phyloP scores from a whole-genome alignment of 108 stramenopile species.

The Cyclostephanos invisitatus region DNA sequence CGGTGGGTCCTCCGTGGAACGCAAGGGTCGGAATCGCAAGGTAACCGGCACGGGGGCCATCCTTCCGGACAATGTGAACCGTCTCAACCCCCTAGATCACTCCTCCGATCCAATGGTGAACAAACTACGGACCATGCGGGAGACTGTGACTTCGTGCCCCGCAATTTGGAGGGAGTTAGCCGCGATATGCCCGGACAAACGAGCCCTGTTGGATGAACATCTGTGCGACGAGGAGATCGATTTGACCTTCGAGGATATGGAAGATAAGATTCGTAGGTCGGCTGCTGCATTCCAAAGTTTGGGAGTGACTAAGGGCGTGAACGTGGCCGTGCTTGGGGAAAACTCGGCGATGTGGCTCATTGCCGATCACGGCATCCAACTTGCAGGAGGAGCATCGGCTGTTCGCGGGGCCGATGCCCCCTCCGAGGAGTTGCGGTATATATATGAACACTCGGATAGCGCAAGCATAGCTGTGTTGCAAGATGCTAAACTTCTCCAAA shows the following conservation, averaged over 20 bases:
- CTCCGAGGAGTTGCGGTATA: slow-evolving; percentile 82
- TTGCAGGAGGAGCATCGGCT: slow-evolving; percentile 76
- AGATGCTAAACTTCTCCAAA: slow-evolving; percentile 67
- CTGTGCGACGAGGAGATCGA: slow-evolving; percentile 69
- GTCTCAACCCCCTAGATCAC: slow-evolving; percentile 63
- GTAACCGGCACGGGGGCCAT: slow-evolving; percentile 56
- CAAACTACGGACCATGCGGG: slow-evolving; percentile 69
- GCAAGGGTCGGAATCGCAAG: slow-evolving; percentile 46
- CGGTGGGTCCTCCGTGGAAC: slow-evolving; percentile 39
- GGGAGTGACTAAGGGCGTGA: slow-evolving; percentile 64
- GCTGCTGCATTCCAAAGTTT: slow-evolving; percentile 64
- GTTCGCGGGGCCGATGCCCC: slow-evolving; percentile 91
- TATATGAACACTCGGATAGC: slow-evolving; percentile 91
- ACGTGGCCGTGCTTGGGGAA: slow-evolving; percentile 85
- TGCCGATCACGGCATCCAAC: slow-evolving; percentile 84
- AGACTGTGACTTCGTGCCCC: slow-evolving; percentile 63
- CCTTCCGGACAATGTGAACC: slow-evolving; percentile 44
- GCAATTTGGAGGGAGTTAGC: slow-evolving; percentile 72
- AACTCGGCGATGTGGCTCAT: slow-evolving; percentile 87
- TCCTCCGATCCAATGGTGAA: slow-evolving; percentile 76
- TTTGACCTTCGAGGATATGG: slow-evolving; percentile 66
- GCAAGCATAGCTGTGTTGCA: slow-evolving; percentile 80
- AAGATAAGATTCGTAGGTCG: slow-evolving; percentile 56
- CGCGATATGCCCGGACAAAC: slow-evolving; percentile 52
- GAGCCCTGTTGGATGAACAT: slow-evolving; percentile 82